Base-by-base conservation (phyloP, 345 rosid genomes). In the Pistacia atlantica region DNA sequence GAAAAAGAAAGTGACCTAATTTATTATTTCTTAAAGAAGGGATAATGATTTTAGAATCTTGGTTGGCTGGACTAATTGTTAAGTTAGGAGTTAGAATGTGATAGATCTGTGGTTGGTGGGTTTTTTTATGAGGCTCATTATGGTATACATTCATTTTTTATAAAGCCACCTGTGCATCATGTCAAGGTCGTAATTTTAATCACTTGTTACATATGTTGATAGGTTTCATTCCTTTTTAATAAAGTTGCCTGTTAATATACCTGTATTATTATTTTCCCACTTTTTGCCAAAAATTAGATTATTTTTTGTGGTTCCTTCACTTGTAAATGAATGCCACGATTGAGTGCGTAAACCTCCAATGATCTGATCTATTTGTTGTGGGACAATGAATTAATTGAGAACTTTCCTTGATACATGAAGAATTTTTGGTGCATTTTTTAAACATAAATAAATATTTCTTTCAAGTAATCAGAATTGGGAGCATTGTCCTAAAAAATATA, bases 51-150 rank as follows among this genome's bases (percentile, higher is more conserved):
- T 28, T 57, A 22, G 38, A 22, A 59, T 37, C 57, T 72, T 59
- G 37, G 37, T 59, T 72, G 38, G 57, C 45, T 72, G 17, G 46
- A 16, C 4, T 42, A 60, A 46, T 67, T 22, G 11, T 20, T 4
- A 11, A 67, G 8, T 11, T 72, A 46, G 67, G 56, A 66, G 9
- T 62, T 2, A 14, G 6, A 46, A 45, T 72, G 67, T 28, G 38
- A 59, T 49, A 25, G 37, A 45, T 46, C 38, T 9, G 8, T 60
- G 17, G 75, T 59, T 72, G 57, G 75, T 72, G 58, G 67, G 6
- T 22, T 72, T 60, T 60, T 1, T 54, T 54, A 54, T 56, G 73
- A 54, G 73, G 11, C 11, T 71, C 64, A 33, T 71, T 56, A 12
- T 65, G 5, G 3, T 65, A 2, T 49, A 67, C 12, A 18, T 67